These are phyloP conservation scores for Mycena galericulata DNA, from an alignment of 768 basidiomycete genomes.

Conservation along the genomic window DNA sequence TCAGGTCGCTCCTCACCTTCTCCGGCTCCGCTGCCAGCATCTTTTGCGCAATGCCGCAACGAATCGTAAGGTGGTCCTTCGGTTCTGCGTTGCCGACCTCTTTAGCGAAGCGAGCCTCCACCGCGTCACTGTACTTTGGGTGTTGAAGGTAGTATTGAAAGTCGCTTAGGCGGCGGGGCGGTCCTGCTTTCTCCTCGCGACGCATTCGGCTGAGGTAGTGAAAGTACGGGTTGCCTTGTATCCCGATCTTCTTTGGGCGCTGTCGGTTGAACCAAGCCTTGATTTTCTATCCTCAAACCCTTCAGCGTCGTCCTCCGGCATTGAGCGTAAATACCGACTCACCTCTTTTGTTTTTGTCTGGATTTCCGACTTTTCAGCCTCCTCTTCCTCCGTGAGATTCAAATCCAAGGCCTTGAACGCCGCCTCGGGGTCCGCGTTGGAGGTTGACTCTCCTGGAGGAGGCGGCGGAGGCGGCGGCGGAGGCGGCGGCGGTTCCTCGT, in stretches of 20 bases:
- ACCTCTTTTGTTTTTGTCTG: neutral
- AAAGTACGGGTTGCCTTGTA: neutral
- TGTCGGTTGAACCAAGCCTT: neutral
- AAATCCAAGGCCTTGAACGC: slow-evolving; percentile 5
- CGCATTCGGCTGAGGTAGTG: neutral
- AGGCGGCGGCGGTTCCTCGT: too few relatives aligned
- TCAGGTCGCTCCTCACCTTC: neutral
- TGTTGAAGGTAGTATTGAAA: slow-evolving; percentile 1
- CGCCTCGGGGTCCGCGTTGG: neutral
- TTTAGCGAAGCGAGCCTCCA: neutral
- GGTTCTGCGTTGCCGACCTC: neutral
- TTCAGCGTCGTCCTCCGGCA: neutral
- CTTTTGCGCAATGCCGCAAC: neutral
- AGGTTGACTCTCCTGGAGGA: neutral
- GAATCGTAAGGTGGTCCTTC: neutral
- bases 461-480: too few relatives aligned
- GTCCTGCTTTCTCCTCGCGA: too few relatives aligned
- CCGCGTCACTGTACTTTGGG: neutral
- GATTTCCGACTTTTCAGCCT: neutral
- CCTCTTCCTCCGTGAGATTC: neutral
- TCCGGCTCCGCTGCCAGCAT: neutral
- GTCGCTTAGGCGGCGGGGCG: neutral
- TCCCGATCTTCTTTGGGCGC: neutral
- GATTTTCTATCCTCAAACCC: too few relatives aligned
- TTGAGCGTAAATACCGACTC: neutral